phyloP scores from a whole-genome alignment of 1,139 yeast genomes.

The Saccharomyces hybrid region DNA sequence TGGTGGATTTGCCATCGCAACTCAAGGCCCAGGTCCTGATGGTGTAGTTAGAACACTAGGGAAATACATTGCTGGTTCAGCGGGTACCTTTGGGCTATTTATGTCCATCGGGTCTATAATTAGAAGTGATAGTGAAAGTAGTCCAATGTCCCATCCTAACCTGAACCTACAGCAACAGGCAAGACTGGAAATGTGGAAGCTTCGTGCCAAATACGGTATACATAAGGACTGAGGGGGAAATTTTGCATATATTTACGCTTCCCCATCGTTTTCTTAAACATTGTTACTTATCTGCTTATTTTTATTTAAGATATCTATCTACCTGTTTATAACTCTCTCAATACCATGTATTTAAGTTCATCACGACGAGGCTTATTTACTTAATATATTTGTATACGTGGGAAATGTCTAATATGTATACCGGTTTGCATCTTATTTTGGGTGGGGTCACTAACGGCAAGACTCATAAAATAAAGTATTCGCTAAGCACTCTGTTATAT shows the following conservation, averaged over 20 bases:
- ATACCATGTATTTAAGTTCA: conserved; percentile 1
- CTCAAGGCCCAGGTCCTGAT: conserved; percentile 96
- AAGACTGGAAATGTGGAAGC: conserved; percentile 28
- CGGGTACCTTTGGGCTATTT: conserved; percentile 91
- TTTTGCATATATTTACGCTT: background rate
- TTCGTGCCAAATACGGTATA: conserved; percentile 23
- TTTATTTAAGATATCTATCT: background rate
- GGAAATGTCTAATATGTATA: background rate
- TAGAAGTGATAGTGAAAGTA: conserved; percentile 52
- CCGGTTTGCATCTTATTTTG: background rate
- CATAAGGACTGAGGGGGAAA: conserved; percentile 1
- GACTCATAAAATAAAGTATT: background rate
- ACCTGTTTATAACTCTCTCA: conserved; percentile 1
- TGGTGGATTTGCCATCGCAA: conserved; percentile 86
- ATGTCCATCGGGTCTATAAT: conserved; percentile 94
- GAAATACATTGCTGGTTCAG: conserved; percentile 93
- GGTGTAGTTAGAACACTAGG: conserved; percentile 96
- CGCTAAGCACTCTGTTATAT: background rate
- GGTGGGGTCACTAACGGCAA: background rate
- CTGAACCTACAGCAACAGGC: conserved; percentile 26
- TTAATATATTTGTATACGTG: background rate
- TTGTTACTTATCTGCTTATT: background rate
- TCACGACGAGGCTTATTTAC: background rate
- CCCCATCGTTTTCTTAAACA: background rate
- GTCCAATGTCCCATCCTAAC: conserved; percentile 11